Base-by-base conservation (phyloP, 2,329 filamentous ascomycete genomes). In the Talaromyces sp. region DNA sequence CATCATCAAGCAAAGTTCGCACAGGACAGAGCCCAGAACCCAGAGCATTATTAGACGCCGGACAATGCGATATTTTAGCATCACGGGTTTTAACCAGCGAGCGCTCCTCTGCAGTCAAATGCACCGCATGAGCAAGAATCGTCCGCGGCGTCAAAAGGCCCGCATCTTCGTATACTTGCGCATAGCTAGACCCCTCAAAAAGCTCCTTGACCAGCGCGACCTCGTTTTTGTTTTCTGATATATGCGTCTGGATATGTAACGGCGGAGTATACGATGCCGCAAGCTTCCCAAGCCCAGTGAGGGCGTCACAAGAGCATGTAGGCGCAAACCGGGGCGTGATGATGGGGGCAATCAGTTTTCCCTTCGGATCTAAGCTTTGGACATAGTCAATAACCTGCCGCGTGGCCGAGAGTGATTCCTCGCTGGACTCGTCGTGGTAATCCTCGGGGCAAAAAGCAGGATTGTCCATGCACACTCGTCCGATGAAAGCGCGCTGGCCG, bases 381-480 rank as follows among this genome's bases (percentile, higher is more conserved):
- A 94, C 87, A 73, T 96, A 87, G 2, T 78, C 78, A 56, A 96
- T 87, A 23, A 82, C 85, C 10, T 80, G 80, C 31, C 78, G 74
- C 0, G 89, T 89, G 42, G 82, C 82, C 1, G 73, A 67, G 0
- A 91, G 60, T 0, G 87, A 83, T 28, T 82, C 78, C 2, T 84
- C 83, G 0, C 87, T 76, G 16, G 84, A 87, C 61, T 84, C 84
- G 73, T 99, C 95, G 27, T 87, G 83, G 78, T 98, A 98, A 78
- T 89, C 90, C 1, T 84, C 82, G 0, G 93, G 93, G 42, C 87
- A 88, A 4, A 89, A 76, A 0, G 78, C 73, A 0, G 75, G 74
- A 33, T 84, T 83, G 74, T 98, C 92, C 95, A 99, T 98, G 80
- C 93, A 97, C n/a, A 96, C 91, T 47, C 95, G 84, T 34, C 95